Evolutionary conservation across 2,329 filamentous ascomycete species (phyloP).

Genomic region (Paramyrothecium sp.): DNA sequence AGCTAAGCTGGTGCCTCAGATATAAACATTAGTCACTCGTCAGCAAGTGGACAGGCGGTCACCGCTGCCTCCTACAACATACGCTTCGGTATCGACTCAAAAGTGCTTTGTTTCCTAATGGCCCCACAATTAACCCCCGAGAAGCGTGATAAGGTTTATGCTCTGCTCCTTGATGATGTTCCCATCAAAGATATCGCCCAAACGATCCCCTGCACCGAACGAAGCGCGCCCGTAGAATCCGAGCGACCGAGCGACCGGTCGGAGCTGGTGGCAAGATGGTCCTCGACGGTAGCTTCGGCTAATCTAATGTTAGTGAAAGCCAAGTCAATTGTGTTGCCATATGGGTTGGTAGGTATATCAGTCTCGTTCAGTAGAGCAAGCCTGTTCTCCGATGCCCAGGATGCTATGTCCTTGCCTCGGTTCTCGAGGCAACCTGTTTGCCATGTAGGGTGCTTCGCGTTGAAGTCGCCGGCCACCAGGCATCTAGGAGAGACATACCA

Average conservation of each 20-base stretch:
- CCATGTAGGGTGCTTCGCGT: conserved; percentile 13
- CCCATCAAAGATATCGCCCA: neutral
- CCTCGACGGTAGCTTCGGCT: conserved; percentile 9
- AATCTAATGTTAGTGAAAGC: conserved; percentile 6
- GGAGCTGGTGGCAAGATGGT: conserved; percentile 13
- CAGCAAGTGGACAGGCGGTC: neutral
- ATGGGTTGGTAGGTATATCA: conserved; percentile 13
- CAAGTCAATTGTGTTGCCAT: conserved; percentile 11
- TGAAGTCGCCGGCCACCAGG: conserved; percentile 15
- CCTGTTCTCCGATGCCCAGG: conserved; percentile 9
- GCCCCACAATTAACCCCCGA: neutral
- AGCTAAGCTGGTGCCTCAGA: neutral
- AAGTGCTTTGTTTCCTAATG: neutral
- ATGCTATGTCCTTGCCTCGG: conserved; percentile 9
- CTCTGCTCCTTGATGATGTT: neutral
- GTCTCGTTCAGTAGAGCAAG: conserved; percentile 10
- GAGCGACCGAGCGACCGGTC: conserved; percentile 8
- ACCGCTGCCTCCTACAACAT: neutral
- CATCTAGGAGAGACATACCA: conserved; percentile 8
- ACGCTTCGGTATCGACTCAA: neutral
- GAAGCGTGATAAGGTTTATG: neutral
- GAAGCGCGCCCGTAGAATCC: neutral
- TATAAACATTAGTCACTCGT: neutral
- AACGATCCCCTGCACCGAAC: neutral
- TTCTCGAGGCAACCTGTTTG: conserved; percentile 8